phyloP scores from a whole-genome alignment of 179 eudicot genomes.

The Silene vulgaris region DNA sequence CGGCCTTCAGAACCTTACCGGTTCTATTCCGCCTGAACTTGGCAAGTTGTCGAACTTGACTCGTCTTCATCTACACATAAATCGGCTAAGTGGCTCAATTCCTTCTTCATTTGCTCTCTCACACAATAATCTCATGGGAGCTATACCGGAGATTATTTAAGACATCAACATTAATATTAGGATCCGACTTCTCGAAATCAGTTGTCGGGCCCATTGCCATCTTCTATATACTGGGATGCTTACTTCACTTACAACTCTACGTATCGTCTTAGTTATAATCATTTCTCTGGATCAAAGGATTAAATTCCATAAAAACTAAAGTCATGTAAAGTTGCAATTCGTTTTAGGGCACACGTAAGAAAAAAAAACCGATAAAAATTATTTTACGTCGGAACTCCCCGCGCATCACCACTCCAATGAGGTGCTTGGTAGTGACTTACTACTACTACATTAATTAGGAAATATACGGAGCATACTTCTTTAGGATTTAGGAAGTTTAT shows the following conservation, averaged over 20 bases:
- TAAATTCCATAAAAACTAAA: no score
- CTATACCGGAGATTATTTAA: conserved; percentile 32
- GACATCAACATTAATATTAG: conserved; percentile 8
- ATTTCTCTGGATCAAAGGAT: conserved; percentile 29
- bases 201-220: conserved; percentile 42
- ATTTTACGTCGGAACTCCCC: no score
- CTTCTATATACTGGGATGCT: conserved; percentile 34
- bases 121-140: conserved; percentile 44
- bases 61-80: neutral
- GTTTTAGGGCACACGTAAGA: no score
- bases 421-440: no score
- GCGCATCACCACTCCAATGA: no score
- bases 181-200: conserved; percentile 24
- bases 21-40: neutral
- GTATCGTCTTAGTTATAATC: conserved; percentile 41
- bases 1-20: neutral
- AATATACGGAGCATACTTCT: no score
- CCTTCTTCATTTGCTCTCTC: conserved; percentile 43
- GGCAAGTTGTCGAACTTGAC: neutral
- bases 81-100: conserved; percentile 42
- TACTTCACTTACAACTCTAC: conserved; percentile 30
- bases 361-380: no score
- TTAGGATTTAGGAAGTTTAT: no score
- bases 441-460: no score
- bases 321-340: no score